phyloP scores from a whole-genome alignment of 129 eudicot species.

The Pulicaria dysenterica region DNA sequence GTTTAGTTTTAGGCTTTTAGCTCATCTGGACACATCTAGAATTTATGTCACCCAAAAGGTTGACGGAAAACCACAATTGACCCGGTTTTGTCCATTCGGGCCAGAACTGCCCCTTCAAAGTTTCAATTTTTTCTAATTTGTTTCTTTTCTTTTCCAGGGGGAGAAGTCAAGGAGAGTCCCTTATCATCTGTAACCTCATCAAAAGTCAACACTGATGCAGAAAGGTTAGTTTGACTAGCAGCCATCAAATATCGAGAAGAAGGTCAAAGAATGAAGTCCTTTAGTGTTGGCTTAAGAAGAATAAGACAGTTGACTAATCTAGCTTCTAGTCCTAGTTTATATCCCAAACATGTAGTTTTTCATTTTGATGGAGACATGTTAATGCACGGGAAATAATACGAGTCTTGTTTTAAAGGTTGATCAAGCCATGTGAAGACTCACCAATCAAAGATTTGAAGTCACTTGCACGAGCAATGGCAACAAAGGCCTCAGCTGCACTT shows the following conservation, averaged over 20 bases:
- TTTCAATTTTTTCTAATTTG: conserved; percentile 18
- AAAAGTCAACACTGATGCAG: conserved; percentile 47
- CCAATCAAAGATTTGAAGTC: conserved; percentile 66
- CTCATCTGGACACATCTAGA: neutral
- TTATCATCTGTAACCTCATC: conserved; percentile 48
- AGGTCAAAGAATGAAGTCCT: conserved; percentile 2
- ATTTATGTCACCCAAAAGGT: neutral
- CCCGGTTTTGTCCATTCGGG: neutral
- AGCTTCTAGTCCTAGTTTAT: conserved; percentile 1
- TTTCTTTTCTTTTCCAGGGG: conserved; percentile 51
- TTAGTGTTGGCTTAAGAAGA: conserved; percentile 13
- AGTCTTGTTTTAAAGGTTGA: conserved; percentile 52
- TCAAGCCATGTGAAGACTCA: conserved; percentile 60
- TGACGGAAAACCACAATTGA: neutral
- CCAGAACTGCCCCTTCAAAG: conserved; percentile 1
- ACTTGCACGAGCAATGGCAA: conserved; percentile 41
- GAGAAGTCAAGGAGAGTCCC: conserved; percentile 66
- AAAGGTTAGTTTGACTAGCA: conserved; percentile 57
- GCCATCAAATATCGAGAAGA: conserved; percentile 15
- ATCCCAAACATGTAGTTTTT: conserved; percentile 15
- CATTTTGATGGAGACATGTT: conserved; percentile 25
- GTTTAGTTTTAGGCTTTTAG: neutral
- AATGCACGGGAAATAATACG: conserved; percentile 25
- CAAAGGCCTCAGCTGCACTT: conserved; percentile 51
- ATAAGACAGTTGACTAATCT: neutral